Base-by-base conservation (phyloP, 2,329 filamentous ascomycete species). In the Coniochaeta sp. region DNA sequence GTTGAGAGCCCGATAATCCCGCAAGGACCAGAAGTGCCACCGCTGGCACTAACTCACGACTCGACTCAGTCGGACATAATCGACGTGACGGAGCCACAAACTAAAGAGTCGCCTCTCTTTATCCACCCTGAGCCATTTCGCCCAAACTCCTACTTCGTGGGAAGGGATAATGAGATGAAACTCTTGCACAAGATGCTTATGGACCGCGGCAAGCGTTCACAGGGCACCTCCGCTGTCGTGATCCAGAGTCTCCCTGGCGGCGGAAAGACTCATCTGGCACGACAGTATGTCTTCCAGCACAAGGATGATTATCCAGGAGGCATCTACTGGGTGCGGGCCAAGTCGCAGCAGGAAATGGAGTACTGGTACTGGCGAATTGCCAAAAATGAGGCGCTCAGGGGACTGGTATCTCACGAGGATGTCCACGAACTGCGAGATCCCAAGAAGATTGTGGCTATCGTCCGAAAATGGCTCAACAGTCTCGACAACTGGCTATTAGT, bases 251-350 rank as follows among this genome's bases (percentile, higher is more conserved):
- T 86, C 42, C 83, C 86, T 1, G 88, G 88, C 1, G 83, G 83
- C 16, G 88, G 88, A 2, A 90, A 90, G 71, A 86, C 85, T 1
- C 87, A 89, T 66, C 74, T 90, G 16, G 86, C 86, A 30, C 79
- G 87, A 3, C 79, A 90, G 70, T 90, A 89, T 67, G 81, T 88
- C 32, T 88, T 85, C 65, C 71, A 76, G 4, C 81, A 89, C 65
- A 81, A 77, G 38, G 72, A 78, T 4, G 75, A 82, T 62, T 90
- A 87, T 65, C 80, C 82, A 0, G 86, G 86, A 1, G 88, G 88
- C 1, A 78, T 89, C 50, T 90, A 88, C 69, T 90, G 88, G 88
- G 79, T 89, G 17, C 80, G 85, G 56, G 84, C 85, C 9, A 87
- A 85, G 64, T 84, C 82, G 1, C 69, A 77, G 3, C 74, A 83